These are phyloP conservation scores for Clonostachys chloroleuca DNA, from an alignment of 2,329 filamentous ascomycete genomes.

Conservation along the genomic window DNA sequence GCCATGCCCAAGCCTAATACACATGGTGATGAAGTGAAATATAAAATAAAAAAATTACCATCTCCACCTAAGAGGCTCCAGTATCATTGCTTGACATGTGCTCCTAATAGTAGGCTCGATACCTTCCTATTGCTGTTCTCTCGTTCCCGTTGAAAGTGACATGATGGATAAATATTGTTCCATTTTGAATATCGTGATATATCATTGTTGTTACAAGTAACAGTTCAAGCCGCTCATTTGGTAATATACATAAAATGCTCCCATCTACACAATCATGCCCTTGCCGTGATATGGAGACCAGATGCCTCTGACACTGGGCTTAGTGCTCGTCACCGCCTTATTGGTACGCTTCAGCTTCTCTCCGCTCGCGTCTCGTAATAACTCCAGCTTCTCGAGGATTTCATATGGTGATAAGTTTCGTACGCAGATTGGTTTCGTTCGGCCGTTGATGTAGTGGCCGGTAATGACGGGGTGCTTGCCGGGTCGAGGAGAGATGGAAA, in stretches of 20 bases:
- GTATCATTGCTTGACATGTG: not conserved
- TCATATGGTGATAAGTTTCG: slow-evolving; percentile 78
- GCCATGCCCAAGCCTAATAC: not conserved
- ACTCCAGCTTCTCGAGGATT: slow-evolving; percentile 73
- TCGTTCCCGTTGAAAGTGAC: no score
- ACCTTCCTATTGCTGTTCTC: not conserved
- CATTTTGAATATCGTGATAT: no score
- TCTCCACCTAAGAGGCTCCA: not conserved
- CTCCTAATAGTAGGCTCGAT: not conserved
- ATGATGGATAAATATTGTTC: no score
- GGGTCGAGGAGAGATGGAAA: slow-evolving; percentile 87
- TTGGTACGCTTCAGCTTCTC: slow-evolving; percentile 63
- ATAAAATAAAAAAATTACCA: not conserved
- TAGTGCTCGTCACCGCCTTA: slow-evolving; percentile 62
- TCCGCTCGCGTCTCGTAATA: slow-evolving; percentile 70
- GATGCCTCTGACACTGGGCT: slow-evolving; percentile 62
- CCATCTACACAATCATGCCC: slow-evolving; percentile 44
- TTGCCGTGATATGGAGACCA: slow-evolving; percentile 68
- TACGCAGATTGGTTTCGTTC: slow-evolving; percentile 81
- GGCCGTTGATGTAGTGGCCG: slow-evolving; percentile 90
- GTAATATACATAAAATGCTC: not conserved
- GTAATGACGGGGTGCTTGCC: slow-evolving; percentile 83
- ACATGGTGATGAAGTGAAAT: slow-evolving; percentile 1
- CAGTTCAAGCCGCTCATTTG: not conserved
- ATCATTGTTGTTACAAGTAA: not conserved